A percentile compares a stretch with the other conserved stretches of the same genome.
phyloP scores from a whole-genome alignment of 2,329 filamentous ascomycete genomes.

The Leptographium radiaticola region DNA sequence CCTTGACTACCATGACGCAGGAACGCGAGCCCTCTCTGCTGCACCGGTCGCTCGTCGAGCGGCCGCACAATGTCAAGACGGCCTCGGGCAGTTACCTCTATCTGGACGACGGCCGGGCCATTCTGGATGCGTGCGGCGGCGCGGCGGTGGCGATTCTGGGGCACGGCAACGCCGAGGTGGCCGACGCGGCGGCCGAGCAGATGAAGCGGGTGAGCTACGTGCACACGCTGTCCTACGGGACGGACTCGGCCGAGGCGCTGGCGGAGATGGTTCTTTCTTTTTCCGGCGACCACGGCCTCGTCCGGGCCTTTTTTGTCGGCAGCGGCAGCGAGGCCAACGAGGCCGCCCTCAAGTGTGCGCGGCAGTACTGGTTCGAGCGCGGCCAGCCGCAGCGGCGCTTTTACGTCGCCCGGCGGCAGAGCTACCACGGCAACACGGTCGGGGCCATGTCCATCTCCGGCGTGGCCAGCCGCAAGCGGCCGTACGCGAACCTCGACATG shows the following conservation, averaged over 20 bases:
- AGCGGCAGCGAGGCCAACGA: slow-evolving; percentile 56
- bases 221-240: slow-evolving; percentile 36
- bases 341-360: slow-evolving; percentile 51
- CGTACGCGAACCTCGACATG: slow-evolving; percentile 44
- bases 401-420: slow-evolving; percentile 52
- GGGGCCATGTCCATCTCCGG: slow-evolving; percentile 47
- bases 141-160: slow-evolving; percentile 62
- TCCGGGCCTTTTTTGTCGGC: slow-evolving; percentile 21
- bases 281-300: slow-evolving; percentile 15
- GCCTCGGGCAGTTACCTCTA: slow-evolving; percentile 2
- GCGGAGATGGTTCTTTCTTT: slow-evolving; percentile 22
- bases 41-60: slow-evolving; percentile 5
- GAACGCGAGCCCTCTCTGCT: slow-evolving; percentile 2
- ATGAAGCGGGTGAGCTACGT: slow-evolving; percentile 17
- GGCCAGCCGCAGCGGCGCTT: slow-evolving; percentile 38
- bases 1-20: no score
- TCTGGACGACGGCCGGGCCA: slow-evolving; percentile 30
- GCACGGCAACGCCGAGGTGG: slow-evolving; percentile 48
- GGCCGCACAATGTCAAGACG: not conserved
- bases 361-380: slow-evolving; percentile 50
- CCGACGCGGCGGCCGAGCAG: slow-evolving; percentile 45
- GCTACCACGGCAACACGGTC: slow-evolving; percentile 59
- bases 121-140: slow-evolving; percentile 63
- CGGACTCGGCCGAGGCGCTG: slow-evolving; percentile 35
- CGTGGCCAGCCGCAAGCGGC: slow-evolving; percentile 42